Percentiles rank a stretch among this genome's conserved stretches.
These are phyloP conservation scores for Jasminum sambac DNA, from an alignment of 257 asterid genomes.

Conservation along the genomic window DNA sequence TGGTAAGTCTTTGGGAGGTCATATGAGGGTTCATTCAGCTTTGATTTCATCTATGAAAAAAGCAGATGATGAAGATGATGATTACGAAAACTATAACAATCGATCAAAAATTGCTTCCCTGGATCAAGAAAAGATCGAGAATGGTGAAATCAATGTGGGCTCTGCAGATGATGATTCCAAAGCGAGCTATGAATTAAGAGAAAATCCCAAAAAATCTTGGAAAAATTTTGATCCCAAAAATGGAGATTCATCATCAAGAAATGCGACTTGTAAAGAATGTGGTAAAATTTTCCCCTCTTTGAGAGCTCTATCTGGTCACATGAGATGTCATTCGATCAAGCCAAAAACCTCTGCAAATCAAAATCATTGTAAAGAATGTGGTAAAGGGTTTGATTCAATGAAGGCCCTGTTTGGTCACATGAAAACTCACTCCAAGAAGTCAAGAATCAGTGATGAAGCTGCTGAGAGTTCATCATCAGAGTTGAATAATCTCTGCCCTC, in stretches of 20 bases:
- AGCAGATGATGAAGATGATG: conserved; percentile 26
- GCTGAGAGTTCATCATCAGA: conserved; percentile 43
- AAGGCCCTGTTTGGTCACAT: conserved; percentile 89
- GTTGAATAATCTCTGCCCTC: conserved; percentile 43
- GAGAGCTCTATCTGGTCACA: conserved; percentile 80
- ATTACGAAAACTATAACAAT: conserved; percentile 12
- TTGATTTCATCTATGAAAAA: conserved; percentile 61
- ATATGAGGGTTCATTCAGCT: conserved; percentile 78
- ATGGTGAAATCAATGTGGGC: conserved; percentile 4
- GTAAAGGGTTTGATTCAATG: conserved; percentile 58
- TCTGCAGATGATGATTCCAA: conserved; percentile 38
- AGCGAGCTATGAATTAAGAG: conserved; percentile 57
- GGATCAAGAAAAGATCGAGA: conserved; percentile 35
- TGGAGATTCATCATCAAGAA: conserved; percentile 12
- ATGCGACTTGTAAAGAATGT: conserved; percentile 58
- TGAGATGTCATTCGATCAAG: conserved; percentile 67
- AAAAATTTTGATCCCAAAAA: conserved; percentile 45
- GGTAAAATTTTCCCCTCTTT: conserved; percentile 55
- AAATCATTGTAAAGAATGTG: conserved; percentile 65
- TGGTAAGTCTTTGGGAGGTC: conserved; percentile 93
- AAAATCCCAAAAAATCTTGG: conserved; percentile 80
- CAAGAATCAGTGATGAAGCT: conserved; percentile 28
- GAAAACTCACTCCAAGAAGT: conserved; percentile 76
- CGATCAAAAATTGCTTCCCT: conserved; percentile 27
- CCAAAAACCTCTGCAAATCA: conserved; percentile 30